Base-by-base conservation (phyloP, 2,329 filamentous ascomycete species). In the Leptographium wingfieldii region DNA sequence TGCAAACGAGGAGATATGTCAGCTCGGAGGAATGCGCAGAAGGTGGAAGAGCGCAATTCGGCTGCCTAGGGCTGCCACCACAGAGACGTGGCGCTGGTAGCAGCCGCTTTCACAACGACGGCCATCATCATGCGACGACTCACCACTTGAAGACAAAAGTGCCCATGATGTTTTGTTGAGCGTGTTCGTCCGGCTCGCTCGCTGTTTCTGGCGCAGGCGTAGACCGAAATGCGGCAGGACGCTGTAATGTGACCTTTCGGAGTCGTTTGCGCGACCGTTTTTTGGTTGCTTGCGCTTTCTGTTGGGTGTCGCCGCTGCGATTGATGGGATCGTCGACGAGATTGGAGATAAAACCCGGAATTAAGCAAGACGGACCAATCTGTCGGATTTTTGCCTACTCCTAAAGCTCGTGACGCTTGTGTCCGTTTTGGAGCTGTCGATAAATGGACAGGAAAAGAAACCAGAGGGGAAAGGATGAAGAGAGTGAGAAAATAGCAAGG, bases 111-210 rank as follows among this genome's bases (percentile, higher is more conserved):
- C 33, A 12, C 22, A 52, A 27, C 40, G 9, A 43, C 40, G 40
- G 40, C 14, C 12, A 19, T 43, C 16, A n/a, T n/a, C 16, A n/a
- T 19, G 43, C 19, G 19, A 7, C 12, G 14, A 78, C 83, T 74
- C 74, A 88, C 85, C 85, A 88, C 72, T 80, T 84, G 76, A 88
- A 88, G 57, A 83, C 83, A 70, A 83, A 87, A 74, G 76, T 85
- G 68, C 82, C 84, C 83, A 87, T 86, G 46, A 31, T 62, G 57
- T 9, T 52, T 31, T 19, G 2, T 16, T 31, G 22, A 31, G 43
- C 43, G 43, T 7, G 43, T 46, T n/a, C 14, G 43, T 19, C 43
- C 19, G 16, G 43, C 19, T 46, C 22, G 19, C 22, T n/a, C 5
- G 43, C 16, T n/a, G 19, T 3, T 3, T 46, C 19, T 16, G 43